phyloP scores from a whole-genome alignment of 345 rosid genomes.

The Eucalyptus leucophloia region DNA sequence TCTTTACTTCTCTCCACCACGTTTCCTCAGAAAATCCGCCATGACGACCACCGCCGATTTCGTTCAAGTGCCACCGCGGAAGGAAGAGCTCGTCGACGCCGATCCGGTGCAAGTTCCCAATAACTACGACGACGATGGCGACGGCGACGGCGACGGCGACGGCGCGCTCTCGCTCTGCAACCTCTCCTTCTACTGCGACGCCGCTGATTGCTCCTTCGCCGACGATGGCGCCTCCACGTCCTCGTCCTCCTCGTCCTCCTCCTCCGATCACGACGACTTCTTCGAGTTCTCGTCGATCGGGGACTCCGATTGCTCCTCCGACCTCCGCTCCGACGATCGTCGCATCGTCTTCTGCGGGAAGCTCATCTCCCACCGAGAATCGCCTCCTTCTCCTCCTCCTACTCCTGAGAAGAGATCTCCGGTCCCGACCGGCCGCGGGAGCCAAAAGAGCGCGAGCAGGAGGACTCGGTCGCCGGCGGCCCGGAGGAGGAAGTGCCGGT shows the following conservation, averaged over 20 bases:
- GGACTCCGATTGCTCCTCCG: background rate
- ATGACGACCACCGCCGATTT: background rate
- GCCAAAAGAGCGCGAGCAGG: no score
- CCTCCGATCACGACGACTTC: background rate
- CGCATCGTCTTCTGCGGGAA: conserved; percentile 5
- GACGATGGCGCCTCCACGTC: background rate
- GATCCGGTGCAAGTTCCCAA: background rate
- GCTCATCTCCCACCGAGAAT: background rate
- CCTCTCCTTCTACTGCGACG: background rate
- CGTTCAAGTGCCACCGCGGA: background rate
- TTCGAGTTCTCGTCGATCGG: background rate
- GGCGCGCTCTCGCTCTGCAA: conserved; percentile 4
- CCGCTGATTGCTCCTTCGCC: background rate
- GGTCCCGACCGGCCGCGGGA: no score
- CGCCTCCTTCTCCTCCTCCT: background rate
- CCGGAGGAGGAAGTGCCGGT: no score
- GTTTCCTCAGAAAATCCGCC: background rate
- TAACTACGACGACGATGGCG: background rate
- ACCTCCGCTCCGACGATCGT: background rate
- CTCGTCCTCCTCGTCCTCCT: background rate
- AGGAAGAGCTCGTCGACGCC: background rate
- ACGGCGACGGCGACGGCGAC: background rate
- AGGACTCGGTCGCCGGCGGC: no score
- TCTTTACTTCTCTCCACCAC: background rate
- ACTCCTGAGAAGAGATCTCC: no score